Conservation (phyloP, 2,329 filamentous ascomycete species). For the Apiospora aurea region DNA sequence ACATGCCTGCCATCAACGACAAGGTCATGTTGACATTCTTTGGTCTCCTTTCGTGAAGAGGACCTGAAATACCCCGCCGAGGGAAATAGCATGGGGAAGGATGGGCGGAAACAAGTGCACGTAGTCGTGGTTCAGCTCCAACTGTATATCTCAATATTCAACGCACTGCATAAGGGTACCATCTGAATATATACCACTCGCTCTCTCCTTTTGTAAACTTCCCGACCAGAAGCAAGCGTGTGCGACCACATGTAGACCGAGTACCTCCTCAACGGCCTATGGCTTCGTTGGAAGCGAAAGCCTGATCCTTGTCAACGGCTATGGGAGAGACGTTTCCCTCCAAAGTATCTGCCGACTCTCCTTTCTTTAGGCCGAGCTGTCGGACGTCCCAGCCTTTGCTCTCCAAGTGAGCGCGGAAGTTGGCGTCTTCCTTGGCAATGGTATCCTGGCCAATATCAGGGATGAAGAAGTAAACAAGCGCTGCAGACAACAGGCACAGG, state of each 20-base stretch:
- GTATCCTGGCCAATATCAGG: conserved; percentile 87
- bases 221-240: background rate
- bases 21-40: conserved; percentile 30
- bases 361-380: conserved; percentile 53
- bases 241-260: background rate
- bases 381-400: conserved; percentile 77
- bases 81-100: background rate
- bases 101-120: background rate
- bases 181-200: conserved; percentile 18
- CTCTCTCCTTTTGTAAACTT: background rate
- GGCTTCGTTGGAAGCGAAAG: background rate
- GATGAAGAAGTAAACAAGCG: conserved; percentile 69
- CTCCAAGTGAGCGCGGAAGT: conserved; percentile 77
- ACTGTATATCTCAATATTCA: conserved; percentile 6
- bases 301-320: background rate
- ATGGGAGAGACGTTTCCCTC: background rate
- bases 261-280: background rate
- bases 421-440: conserved; percentile 77
- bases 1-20: conserved; percentile 29
- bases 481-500: conserved; percentile 78
- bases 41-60: conserved; percentile 25
- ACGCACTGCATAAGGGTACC: background rate
- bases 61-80: too few species aligned
- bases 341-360: background rate
- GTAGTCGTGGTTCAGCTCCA: background rate